Conservation (phyloP, 1,284 basidiomycete genomes). For the Chiua sp. region DNA sequence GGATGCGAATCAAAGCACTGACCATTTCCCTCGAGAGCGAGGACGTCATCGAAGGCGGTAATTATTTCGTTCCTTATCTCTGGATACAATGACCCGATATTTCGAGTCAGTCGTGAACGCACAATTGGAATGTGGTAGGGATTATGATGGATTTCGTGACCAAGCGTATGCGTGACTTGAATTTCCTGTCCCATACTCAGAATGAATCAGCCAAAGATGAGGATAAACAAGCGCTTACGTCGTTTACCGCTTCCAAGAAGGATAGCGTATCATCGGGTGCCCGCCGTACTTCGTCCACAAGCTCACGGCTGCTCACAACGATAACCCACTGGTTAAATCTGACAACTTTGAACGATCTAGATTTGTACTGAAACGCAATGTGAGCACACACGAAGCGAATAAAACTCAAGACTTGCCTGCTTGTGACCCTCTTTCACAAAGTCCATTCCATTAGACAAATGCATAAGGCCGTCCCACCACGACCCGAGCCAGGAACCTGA, state of each 20-base stretch:
- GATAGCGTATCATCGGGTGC: conserved; percentile 46
- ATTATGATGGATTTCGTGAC: conserved; percentile 25
- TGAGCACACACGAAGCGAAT: neutral
- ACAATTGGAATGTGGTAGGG: conserved; percentile 33
- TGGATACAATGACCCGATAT: conserved; percentile 29
- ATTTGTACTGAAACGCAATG: conserved; percentile 36
- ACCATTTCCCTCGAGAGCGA: conserved; percentile 24
- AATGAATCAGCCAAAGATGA: neutral
- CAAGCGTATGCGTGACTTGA: conserved; percentile 28
- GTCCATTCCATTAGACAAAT: conserved; percentile 3
- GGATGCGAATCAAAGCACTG: neutral
- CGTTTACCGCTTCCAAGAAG: conserved; percentile 35
- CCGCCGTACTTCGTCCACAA: conserved; percentile 48
- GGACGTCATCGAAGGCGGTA: conserved; percentile 31
- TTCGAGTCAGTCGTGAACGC: conserved; percentile 38
- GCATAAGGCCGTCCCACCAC: conserved; percentile 18
- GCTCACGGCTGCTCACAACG: conserved; percentile 41
- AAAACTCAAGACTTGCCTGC: conserved; percentile 11
- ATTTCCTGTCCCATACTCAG: neutral
- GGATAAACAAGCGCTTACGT: conserved; percentile 30
- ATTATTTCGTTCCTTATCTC: conserved; percentile 41
- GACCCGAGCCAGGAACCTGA: conserved; percentile 21
- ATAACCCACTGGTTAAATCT: conserved; percentile 45
- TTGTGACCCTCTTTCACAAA: conserved; percentile 28
- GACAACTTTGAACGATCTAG: conserved; percentile 47